These are phyloP conservation scores for Smittium mucronatum DNA, from an alignment of 371 early-diverging fungal genomes.

Conservation along the genomic window DNA sequence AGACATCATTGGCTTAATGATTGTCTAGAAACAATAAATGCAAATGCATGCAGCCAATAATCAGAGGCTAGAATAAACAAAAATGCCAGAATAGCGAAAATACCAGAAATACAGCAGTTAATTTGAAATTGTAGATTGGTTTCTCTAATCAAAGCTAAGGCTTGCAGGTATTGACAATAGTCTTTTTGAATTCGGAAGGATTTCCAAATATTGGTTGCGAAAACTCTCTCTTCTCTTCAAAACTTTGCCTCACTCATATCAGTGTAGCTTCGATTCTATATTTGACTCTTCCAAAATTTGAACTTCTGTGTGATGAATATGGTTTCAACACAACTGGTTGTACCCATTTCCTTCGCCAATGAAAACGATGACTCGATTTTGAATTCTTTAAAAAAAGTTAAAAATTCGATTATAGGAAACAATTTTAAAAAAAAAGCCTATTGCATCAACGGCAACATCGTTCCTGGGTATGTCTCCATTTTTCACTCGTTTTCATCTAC, in stretches of 20 bases:
- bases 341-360: too few relatives aligned
- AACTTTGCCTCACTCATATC: background rate
- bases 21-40: too few relatives aligned
- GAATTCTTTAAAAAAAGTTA: constrained; percentile 22
- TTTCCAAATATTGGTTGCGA: background rate
- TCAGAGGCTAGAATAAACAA: too few relatives aligned
- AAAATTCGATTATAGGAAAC: constrained; percentile 33
- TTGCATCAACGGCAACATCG: constrained; percentile 19
- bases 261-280: background rate
- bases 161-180: too few relatives aligned
- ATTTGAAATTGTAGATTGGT: too few relatives aligned
- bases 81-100: too few relatives aligned
- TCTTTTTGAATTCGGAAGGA: background rate
- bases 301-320: background rate
- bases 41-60: too few relatives aligned
- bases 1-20: too few relatives aligned
- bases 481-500: constrained; percentile 16
- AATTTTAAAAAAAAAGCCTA: constrained; percentile 21
- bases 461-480: constrained; percentile 14
- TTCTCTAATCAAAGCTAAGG: too few relatives aligned
- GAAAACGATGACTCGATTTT: background rate
- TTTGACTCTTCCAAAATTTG: background rate
- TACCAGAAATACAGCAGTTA: too few relatives aligned
- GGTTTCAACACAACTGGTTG: background rate
- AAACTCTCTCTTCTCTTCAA: background rate